A percentile compares a stretch with the other conserved stretches of the same genome.
These are phyloP conservation scores for Batkoa obscura DNA, from an alignment of 371 early-diverging fungal genomes.

Conservation along the genomic window DNA sequence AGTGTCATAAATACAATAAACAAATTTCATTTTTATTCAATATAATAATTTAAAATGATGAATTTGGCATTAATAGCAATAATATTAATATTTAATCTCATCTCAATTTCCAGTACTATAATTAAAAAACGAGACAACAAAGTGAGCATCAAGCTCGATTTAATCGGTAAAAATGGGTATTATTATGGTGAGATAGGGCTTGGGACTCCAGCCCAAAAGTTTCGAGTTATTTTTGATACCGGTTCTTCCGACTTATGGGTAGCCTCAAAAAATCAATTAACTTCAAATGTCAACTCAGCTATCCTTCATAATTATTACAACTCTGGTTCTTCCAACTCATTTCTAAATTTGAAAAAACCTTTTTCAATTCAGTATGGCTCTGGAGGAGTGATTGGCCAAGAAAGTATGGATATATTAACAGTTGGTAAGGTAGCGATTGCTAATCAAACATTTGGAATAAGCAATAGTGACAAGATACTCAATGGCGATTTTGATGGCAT, in stretches of 20 bases:
- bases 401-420: constrained; percentile 51
- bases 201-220: constrained; percentile 73
- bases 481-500: constrained; percentile 82
- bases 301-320: constrained; percentile 81
- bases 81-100: too few relatives aligned
- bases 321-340: constrained; percentile 42
- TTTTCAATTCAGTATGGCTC: constrained; percentile 83
- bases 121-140: too few relatives aligned
- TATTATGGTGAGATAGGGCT: constrained; percentile 74
- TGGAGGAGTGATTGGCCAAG: constrained; percentile 79
- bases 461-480: too few relatives aligned
- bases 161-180: constrained; percentile 9
- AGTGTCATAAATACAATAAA: too few relatives aligned
- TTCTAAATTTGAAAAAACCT: constrained; percentile 66
- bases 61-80: too few relatives aligned
- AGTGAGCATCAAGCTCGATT: too few relatives aligned
- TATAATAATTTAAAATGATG: too few relatives aligned
- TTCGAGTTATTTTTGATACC: constrained; percentile 86
- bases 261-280: constrained; percentile 70
- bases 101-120: too few relatives aligned
- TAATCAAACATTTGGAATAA: constrained; percentile 45
- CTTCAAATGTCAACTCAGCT: constrained; percentile 16
- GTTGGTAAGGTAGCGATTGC: constrained; percentile 46
- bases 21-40: too few relatives aligned
- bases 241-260: constrained; percentile 94